Base-by-base conservation (phyloP, 768 basidiomycete species). In the Russula dissimulans region DNA sequence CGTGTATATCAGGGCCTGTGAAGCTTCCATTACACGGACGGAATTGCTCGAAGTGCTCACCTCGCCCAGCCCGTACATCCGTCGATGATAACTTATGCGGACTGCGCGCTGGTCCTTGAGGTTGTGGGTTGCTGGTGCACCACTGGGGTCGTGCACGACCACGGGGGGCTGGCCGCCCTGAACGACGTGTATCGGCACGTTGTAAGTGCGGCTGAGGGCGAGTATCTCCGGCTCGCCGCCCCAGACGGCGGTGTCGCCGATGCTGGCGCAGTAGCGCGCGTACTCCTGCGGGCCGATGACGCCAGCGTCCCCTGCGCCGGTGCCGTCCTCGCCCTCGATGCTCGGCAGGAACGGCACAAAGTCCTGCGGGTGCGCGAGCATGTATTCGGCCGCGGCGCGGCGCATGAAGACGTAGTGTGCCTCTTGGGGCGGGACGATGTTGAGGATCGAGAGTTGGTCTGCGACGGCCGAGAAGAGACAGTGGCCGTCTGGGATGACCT, bases 221-320 rank as follows among this genome's bases (percentile, higher is more conserved):
- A 89, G 79, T 36, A 99, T 93, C 79, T 98, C 97, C 7, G 93
- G 95, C 74, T 98, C 94, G 39, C 97, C 95, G 51, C 97, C 97
- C 97, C 97, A 98, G 34, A 85, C 81, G n/a, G 84, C 86, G 26
- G 93, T 95, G 69, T 87, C 79, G 44, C 84, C 84, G 32, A 99
- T 85, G 11, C 79, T 77, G 57, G 74, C 72, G 70, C 94, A 97
- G 70, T 99, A 98, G 56, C 75, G 74, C 52, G 80, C 74, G 67
- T 89, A 92, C 67, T 85, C 78, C 46, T 71, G 69, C 22, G 74
- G 77, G 11, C 77, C 81, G 85, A 97, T 93, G 10, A 92, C 66
- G 4, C 90, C 92, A 29, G 81, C 73, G 44, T 83, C 80, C 18
- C 76, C 77, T 10, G 85, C 79, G 17, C 84, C 88, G 2, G 74